Evolutionary conservation across 2,329 filamentous ascomycete species (phyloP), one percentile per base, ranked within the genome.

Genomic region (Hymenoscyphus fructigenus): DNA sequence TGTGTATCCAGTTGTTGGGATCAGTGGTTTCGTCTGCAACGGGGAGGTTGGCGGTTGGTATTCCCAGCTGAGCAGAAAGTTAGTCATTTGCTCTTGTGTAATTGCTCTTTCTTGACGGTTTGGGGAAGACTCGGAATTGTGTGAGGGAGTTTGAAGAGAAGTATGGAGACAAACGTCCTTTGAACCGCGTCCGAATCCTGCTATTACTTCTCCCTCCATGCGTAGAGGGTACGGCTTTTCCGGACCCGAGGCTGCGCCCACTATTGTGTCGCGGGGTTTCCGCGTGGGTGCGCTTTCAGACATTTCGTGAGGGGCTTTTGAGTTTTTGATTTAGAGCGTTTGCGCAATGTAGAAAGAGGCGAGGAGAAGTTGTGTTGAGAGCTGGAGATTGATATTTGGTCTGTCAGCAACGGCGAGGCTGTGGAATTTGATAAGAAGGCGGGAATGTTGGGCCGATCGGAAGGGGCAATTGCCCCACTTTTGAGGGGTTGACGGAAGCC

Each of bases 41-140:
- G 72, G 88, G 88, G 56, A 98, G 87, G 82, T 98, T 99, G 76
- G 95, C 95, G 1, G 95, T 98, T 2, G 95, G 95, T 76, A 98
- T 97, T 72, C 94, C 94, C 75, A 98, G 91, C 88, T 96, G 68
- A 62, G 23, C 3, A 7, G 26, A 34, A n/a, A 9, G 26, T 57
- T 12, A 57, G 14, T 32, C 5, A 17, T 57, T 23, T 29, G 5
- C 12, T 56, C 53, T n/a, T n/a, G n/a, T 47, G 4, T 10, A 28
- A 4, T 56, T 57, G 29, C 26, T 15, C 26, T 9, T 53, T 32
- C 15, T 6, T 23, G 23, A 12, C n/a, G n/a, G 14, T 23, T 38
- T 34, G 26, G 59, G 58, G 20, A 62, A 60, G n/a, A 44, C 36
- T 41, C 1, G 12, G 36, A 41, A 14, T 47, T 9, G n/a, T 17